Base-by-base conservation (phyloP, 169 alveolate species). In the Neospora caninum region DNA sequence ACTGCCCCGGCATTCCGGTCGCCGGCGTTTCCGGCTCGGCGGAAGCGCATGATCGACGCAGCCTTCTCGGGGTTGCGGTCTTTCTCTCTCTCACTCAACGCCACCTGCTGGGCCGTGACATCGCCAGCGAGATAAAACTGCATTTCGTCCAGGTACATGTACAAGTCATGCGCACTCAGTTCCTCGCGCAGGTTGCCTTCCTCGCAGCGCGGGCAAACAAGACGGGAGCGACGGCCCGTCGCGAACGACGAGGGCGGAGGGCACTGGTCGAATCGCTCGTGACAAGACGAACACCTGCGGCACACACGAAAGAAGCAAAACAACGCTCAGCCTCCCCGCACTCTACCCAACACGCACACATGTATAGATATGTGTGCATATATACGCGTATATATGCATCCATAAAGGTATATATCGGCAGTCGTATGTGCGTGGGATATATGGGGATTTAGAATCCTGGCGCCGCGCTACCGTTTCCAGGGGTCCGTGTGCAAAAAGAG, bases 81-180 rank as follows among this genome's bases (percentile, higher is more conserved):
- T 22, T 13, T 64, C 31, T 64, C 73, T 22, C 64, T 36, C 41
- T 82, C 69, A 82, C 13, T 39, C 38, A 82, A 49, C 10, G 39
- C 54, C 41, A 10, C 7, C 89, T 82, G 89, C 67, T 82, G 89
- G 25, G 89, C 27, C 34, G 89, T 82, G 43, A 82, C 67, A 36
- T 82, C 89, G 54, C 89, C 89, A 38, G 89, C 22, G n/a, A 82
- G 69, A 42, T 82, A 82, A 49, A 82, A 82, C 89, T 41, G 89
- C 27, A 82, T 18, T 31, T 82, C 43, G 34, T 82, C 89, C 69
- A 82, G 36, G 67, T 82, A 82, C 53, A 43, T 42, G 89, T 82
- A 82, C 64, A 82, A 29, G 67, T 82, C 67, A 67, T 82, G 89
- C 10, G 39, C 25, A 16, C 7, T 39, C 89, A 82, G n/a, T 25